Evolutionary conservation across 2,329 filamentous ascomycete species (phyloP).

Genomic region (Helicocarpus griseus): DNA sequence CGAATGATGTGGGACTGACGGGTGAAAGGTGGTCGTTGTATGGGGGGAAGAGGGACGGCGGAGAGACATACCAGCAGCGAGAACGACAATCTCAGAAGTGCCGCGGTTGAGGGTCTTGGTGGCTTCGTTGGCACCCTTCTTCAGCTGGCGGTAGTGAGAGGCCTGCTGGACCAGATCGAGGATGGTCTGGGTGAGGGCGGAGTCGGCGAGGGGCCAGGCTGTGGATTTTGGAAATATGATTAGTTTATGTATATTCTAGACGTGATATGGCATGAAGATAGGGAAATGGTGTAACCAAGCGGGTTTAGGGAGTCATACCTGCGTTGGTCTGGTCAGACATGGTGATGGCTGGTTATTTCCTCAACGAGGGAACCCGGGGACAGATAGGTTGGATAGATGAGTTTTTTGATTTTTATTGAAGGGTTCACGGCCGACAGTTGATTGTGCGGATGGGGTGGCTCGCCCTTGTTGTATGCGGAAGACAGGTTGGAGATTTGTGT

Average conservation of each 20-base stretch:
- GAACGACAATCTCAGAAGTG: constrained; percentile 78
- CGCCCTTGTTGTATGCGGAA: background rate
- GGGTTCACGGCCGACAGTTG: constrained; percentile 1
- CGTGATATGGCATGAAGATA: no score
- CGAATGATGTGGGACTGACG: no score
- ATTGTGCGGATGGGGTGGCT: background rate
- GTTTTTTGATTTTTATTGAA: background rate
- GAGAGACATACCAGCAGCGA: constrained; percentile 61
- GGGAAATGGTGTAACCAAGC: background rate
- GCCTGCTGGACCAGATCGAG: constrained; percentile 71
- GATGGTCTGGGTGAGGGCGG: constrained; percentile 67
- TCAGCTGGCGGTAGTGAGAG: constrained; percentile 56
- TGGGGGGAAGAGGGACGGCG: no score
- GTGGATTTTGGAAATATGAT: constrained; percentile 4
- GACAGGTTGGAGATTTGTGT: no score
- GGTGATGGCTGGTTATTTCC: background rate
- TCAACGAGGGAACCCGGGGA: background rate
- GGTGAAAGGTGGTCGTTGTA: no score
- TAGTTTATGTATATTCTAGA: background rate
- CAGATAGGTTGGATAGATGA: background rate
- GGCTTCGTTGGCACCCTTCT: constrained; percentile 80
- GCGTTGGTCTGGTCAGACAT: constrained; percentile 3
- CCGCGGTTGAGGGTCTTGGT: constrained; percentile 89
- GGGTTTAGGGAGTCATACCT: background rate
- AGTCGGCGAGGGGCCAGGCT: constrained; percentile 66